Evolutionary conservation across 2,329 filamentous ascomycete genomes (phyloP).

Genomic region (Aspergillus cejpii): DNA sequence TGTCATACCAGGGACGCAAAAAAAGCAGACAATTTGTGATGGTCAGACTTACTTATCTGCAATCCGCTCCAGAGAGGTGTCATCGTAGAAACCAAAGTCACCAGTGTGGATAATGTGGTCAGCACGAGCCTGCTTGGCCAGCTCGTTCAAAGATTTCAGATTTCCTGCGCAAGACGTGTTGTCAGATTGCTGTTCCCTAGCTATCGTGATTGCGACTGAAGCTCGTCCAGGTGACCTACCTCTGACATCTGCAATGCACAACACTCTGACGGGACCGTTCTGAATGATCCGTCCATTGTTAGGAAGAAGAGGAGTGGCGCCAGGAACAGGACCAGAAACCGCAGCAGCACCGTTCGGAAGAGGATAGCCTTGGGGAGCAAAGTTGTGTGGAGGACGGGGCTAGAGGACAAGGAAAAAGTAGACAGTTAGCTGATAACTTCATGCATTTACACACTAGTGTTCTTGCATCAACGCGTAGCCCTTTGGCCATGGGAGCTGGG

Average conservation of each 20-base stretch:
- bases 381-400: constrained; percentile 41
- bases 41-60: constrained; percentile 77
- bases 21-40: constrained; percentile 4
- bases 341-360: constrained; percentile 42
- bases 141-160: constrained; percentile 87
- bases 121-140: constrained; percentile 87
- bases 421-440: constrained; percentile 19
- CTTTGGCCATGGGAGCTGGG: constrained; percentile 18
- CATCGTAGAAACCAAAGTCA: constrained; percentile 98
- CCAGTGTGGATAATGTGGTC: constrained; percentile 98
- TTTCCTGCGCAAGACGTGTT: constrained; percentile 59
- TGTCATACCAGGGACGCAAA: constrained; percentile 5
- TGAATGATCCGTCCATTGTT: constrained; percentile 48
- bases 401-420: constrained; percentile 15
- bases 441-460: constrained; percentile 4
- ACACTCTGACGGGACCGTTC: constrained; percentile 41
- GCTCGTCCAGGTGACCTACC: constrained; percentile 28
- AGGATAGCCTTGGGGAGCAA: constrained; percentile 40
- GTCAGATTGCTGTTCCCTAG: constrained; percentile 11
- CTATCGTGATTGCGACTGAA: neutral
- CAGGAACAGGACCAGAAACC: constrained; percentile 39
- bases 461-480: constrained; percentile 10
- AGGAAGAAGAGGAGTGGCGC: constrained; percentile 44
- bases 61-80: constrained; percentile 90
- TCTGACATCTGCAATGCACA: constrained; percentile 48